phyloP scores from a whole-genome alignment of 1,139 yeast species.

The Magnusiomyces suaveolens region DNA sequence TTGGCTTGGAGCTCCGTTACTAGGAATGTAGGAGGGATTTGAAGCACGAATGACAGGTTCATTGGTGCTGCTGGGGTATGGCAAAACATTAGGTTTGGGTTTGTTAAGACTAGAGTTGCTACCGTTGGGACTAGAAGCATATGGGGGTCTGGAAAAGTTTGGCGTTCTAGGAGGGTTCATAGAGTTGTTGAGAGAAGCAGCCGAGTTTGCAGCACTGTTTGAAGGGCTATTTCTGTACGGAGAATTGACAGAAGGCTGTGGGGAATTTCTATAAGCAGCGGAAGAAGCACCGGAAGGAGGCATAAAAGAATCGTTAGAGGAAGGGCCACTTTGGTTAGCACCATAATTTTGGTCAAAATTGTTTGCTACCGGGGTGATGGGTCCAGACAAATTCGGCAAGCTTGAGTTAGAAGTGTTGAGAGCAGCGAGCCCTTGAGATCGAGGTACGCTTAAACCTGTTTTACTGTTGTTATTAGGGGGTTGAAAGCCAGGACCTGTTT shows the following conservation, averaged over 20 bases:
- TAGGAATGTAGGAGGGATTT: too few species aligned
- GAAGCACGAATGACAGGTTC: not conserved
- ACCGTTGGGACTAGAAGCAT: not conserved
- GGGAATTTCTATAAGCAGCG: not conserved
- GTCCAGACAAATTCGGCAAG: too few species aligned
- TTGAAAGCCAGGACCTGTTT: too few species aligned
- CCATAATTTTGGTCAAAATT: not conserved
- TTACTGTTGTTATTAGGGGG: not conserved
- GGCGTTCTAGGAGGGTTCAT: not conserved
- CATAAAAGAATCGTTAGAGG: not conserved
- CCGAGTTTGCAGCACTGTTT: not conserved
- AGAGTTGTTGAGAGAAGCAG: not conserved
- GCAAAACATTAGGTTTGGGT: not conserved
- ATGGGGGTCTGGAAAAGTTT: slow-evolving; percentile 5
- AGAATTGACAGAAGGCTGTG: too few species aligned
- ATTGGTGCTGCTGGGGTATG: not conserved
- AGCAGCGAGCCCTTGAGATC: too few species aligned
- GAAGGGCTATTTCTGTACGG: not conserved
- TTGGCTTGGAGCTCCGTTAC: too few species aligned
- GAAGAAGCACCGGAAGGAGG: not conserved
- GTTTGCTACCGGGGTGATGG: too few species aligned
- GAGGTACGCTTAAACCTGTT: too few species aligned
- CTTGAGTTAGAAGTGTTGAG: too few species aligned
- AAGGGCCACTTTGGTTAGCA: too few species aligned
- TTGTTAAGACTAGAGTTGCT: not conserved